Conservation (phyloP, 2,329 filamentous ascomycete genomes). For the Karstenula rhodostoma region DNA sequence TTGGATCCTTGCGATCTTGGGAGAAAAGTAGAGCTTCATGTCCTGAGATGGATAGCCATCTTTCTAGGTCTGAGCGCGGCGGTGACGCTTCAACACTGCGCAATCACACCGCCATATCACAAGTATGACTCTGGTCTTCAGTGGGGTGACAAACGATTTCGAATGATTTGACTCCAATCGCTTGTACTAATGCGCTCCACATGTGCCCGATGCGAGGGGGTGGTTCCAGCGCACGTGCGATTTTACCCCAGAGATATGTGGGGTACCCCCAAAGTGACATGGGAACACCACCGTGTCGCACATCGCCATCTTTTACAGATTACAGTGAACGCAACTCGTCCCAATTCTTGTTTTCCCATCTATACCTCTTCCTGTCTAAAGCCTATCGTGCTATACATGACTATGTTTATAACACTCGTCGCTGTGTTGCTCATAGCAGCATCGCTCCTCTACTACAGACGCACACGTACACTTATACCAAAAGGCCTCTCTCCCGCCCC, state of each 20-base stretch:
- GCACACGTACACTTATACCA: constrained; percentile 23
- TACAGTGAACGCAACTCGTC: background rate
- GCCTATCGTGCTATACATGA: constrained; percentile 3
- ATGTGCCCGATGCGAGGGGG: background rate
- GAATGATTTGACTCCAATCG: background rate
- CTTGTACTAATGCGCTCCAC: constrained; percentile 9
- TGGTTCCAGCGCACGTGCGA: background rate
- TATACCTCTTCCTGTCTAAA: background rate
- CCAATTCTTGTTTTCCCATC: background rate
- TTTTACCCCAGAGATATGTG: constrained; percentile 7
- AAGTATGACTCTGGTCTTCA: background rate
- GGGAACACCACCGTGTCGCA: constrained; percentile 2
- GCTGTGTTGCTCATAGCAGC: constrained; percentile 22
- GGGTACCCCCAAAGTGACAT: background rate
- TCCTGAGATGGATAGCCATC: background rate
- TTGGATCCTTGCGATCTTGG: background rate
- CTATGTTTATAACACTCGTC: constrained; percentile 24
- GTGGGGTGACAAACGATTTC: too few relatives aligned
- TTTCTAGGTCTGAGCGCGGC: background rate
- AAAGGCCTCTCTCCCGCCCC: constrained; percentile 29
- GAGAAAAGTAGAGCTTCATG: background rate
- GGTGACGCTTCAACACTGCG: background rate
- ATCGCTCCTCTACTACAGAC: constrained; percentile 24
- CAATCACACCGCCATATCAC: background rate
- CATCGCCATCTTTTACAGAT: background rate